Percentiles rank a stretch among this genome's conserved stretches.
Evolutionary conservation across 2,329 filamentous ascomycete genomes (phyloP).

Genomic region (Nemania bipapillata): DNA sequence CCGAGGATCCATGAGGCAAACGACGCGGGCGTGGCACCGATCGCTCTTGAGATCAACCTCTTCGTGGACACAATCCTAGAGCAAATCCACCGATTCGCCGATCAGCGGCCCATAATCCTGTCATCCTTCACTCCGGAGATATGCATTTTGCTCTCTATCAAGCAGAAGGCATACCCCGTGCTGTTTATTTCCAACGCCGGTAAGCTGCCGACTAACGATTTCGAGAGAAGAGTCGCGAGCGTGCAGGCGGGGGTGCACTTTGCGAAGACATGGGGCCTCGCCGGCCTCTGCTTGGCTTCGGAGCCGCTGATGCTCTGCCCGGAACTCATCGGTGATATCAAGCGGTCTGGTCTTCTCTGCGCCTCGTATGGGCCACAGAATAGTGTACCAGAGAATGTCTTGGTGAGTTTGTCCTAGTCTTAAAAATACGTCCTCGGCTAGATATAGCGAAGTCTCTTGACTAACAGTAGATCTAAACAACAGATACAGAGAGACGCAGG

Average conservation of each 20-base stretch:
- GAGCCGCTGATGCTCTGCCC: constrained; percentile 17
- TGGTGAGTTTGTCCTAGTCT: not conserved
- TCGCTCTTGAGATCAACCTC: constrained; percentile 22
- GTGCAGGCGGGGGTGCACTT: constrained; percentile 22
- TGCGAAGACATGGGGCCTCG: constrained; percentile 17
- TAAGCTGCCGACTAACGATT: constrained; percentile 14
- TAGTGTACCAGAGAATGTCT: constrained; percentile 8
- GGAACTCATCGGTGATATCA: constrained; percentile 13
- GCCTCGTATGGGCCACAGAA: constrained; percentile 17
- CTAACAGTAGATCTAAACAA: not conserved
- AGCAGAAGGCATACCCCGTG: constrained; percentile 22
- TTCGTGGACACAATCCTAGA: constrained; percentile 18
- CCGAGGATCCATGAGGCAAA: constrained; percentile 13
- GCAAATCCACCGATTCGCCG: constrained; percentile 2
- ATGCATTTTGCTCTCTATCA: constrained; percentile 20
- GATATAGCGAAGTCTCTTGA: not conserved
- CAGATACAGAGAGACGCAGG: constrained; percentile 20
- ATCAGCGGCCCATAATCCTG: constrained; percentile 14
- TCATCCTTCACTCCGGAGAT: constrained; percentile 22
- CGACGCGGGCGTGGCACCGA: constrained; percentile 3
- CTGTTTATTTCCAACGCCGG: constrained; percentile 15
- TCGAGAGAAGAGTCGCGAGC: constrained; percentile 5
- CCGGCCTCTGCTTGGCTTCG: constrained; percentile 11
- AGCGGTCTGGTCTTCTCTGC: constrained; percentile 15
- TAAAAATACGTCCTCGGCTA: not conserved